Evolutionary conservation across 306 rosid genomes (phyloP).

Genomic region (Myrica gale): DNA sequence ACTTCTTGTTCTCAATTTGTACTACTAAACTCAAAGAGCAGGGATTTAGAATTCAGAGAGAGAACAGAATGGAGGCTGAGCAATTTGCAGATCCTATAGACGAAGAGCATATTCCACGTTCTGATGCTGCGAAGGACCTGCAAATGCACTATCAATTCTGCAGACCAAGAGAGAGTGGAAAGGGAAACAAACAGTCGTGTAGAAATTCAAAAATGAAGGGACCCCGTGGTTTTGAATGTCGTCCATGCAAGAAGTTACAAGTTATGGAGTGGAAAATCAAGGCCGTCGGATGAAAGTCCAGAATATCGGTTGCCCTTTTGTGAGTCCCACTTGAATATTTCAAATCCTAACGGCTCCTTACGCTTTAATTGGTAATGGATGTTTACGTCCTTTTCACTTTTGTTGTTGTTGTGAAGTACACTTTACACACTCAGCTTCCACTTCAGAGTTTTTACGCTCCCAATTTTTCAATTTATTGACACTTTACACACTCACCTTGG

Average conservation of each 20-base stretch:
- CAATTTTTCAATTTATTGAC: no score
- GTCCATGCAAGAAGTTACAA: not conserved
- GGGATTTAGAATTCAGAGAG: conserved; percentile 27
- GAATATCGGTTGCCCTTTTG: not conserved
- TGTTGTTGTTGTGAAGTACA: not conserved
- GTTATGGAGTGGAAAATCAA: not conserved
- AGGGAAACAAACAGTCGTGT: conserved; percentile 33
- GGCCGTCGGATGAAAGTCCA: not conserved
- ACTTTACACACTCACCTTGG: no score
- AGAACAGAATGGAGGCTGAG: conserved; percentile 19
- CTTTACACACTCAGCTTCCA: no score
- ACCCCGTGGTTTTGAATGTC: conserved; percentile 28
- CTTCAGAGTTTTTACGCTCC: no score
- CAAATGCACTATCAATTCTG: conserved; percentile 14
- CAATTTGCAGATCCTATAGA: conserved; percentile 45
- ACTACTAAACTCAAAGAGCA: conserved; percentile 40
- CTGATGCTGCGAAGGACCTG: conserved; percentile 32
- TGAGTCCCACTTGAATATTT: not conserved
- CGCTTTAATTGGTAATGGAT: not conserved
- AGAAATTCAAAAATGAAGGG: conserved; percentile 68
- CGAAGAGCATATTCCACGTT: not conserved
- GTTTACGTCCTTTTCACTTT: not conserved
- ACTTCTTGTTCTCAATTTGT: conserved; percentile 34
- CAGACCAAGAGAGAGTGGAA: conserved; percentile 22
- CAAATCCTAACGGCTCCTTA: conserved; percentile 24